Evolutionary conservation across 768 basidiomycete species (phyloP).

Genomic region (Pholiota microspora): DNA sequence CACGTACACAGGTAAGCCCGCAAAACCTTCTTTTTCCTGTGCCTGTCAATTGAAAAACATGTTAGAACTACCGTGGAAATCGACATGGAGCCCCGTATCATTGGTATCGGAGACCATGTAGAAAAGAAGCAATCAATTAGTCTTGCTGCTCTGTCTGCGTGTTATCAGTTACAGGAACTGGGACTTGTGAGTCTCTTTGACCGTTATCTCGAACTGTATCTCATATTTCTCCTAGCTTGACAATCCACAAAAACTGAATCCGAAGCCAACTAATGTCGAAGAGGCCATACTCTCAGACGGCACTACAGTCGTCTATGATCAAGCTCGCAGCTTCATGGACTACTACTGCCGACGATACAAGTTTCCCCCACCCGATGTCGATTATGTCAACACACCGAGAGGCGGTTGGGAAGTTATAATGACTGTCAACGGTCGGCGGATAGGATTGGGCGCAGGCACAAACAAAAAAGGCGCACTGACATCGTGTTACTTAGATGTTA

Average conservation of each 20-base stretch:
- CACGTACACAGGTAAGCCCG: constrained; percentile 45
- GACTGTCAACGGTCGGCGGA: constrained; percentile 72
- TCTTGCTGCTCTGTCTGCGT: constrained; percentile 72
- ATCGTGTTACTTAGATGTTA: constrained; percentile 84
- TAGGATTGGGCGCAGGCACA: constrained; percentile 72
- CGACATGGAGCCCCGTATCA: constrained; percentile 37
- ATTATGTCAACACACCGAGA: constrained; percentile 31
- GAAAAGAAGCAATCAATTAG: constrained; percentile 65
- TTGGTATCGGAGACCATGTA: constrained; percentile 61
- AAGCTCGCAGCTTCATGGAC: constrained; percentile 89
- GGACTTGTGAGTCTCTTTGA: constrained; percentile 55
- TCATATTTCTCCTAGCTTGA: constrained; percentile 31
- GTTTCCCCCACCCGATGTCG: constrained; percentile 73
- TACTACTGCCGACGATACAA: constrained; percentile 84
- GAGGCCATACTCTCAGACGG: constrained; percentile 56
- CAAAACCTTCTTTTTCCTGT: not conserved
- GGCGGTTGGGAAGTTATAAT: constrained; percentile 71
- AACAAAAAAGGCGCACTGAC: constrained; percentile 73
- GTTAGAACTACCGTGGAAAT: constrained; percentile 41
- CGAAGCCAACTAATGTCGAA: constrained; percentile 10
- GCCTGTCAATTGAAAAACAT: not conserved
- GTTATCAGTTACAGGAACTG: constrained; percentile 63
- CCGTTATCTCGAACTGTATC: not conserved
- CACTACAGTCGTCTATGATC: constrained; percentile 60
- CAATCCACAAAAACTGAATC: constrained; percentile 29